phyloP scores from a whole-genome alignment of 2,329 filamentous ascomycete genomes.

The Parafenestella ontariensis region DNA sequence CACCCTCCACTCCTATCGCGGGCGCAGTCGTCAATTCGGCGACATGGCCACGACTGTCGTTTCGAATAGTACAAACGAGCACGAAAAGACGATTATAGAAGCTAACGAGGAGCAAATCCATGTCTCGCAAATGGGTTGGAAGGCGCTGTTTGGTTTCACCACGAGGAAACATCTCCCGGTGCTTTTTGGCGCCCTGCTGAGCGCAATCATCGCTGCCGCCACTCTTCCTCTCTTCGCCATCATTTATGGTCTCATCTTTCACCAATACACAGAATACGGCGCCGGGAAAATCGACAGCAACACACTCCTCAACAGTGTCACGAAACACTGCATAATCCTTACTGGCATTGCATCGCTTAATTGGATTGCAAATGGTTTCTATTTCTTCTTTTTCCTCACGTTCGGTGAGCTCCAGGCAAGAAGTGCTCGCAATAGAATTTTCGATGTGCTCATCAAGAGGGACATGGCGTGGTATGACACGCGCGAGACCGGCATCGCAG shows the following conservation, averaged over 20 bases:
- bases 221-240: slow-evolving; percentile 71
- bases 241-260: slow-evolving; percentile 77
- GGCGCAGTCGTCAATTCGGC: not conserved
- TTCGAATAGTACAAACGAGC: slow-evolving; percentile 16
- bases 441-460: slow-evolving; percentile 71
- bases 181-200: slow-evolving; percentile 62
- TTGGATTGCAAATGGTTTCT: slow-evolving; percentile 71
- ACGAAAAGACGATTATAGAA: slow-evolving; percentile 16
- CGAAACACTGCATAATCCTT: slow-evolving; percentile 68
- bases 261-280: slow-evolving; percentile 72
- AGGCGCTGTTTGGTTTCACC: slow-evolving; percentile 75
- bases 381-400: slow-evolving; percentile 73
- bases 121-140: slow-evolving; percentile 51
- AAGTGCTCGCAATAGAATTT: slow-evolving; percentile 69
- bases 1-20: slow-evolving; percentile 4
- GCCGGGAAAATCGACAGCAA: slow-evolving; percentile 58
- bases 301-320: slow-evolving; percentile 64
- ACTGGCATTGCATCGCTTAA: slow-evolving; percentile 67
- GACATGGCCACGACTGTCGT: slow-evolving; percentile 21
- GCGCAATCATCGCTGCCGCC: slow-evolving; percentile 66
- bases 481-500: slow-evolving; percentile 72
- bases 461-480: slow-evolving; percentile 85
- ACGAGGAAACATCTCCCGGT: slow-evolving; percentile 64
- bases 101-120: slow-evolving; percentile 30
- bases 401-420: slow-evolving; percentile 84